A percentile compares a stretch with the other conserved stretches of the same genome.
Evolutionary conservation across 306 rosid genomes (phyloP).

Genomic region (Quercus agrifolia): DNA sequence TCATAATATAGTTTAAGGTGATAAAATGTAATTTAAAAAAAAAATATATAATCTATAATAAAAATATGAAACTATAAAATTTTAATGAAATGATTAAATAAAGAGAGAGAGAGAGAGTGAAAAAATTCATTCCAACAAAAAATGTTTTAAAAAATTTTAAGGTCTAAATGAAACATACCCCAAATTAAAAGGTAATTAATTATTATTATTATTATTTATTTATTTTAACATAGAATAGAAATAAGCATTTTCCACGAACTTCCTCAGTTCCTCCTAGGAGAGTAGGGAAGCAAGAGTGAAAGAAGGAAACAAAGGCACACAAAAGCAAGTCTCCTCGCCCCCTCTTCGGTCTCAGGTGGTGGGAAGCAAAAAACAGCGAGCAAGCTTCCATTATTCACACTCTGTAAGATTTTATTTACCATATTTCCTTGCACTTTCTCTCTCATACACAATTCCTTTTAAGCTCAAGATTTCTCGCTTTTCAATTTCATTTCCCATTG

Average conservation of each 20-base stretch:
- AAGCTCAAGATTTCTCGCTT: neutral
- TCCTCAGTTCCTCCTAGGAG: neutral
- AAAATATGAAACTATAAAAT: too few species aligned
- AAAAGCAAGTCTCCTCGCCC: neutral
- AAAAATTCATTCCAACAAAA: too few species aligned
- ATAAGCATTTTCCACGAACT: neutral
- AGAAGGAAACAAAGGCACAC: neutral
- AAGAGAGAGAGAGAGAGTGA: too few species aligned
- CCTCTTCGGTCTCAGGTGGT: slow-evolving; percentile 2
- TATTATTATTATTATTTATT: neutral
- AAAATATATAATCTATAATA: too few species aligned
- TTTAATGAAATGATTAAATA: too few species aligned
- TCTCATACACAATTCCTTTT: neutral
- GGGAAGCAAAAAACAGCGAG: neutral
- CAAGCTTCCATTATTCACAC: neutral
- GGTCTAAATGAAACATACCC: too few species aligned
- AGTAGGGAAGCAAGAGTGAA: neutral
- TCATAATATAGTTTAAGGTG: too few species aligned
- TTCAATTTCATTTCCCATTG: neutral
- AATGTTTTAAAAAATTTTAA: too few species aligned
- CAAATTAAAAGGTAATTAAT: too few species aligned
- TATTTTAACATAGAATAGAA: neutral
- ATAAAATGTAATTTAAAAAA: too few species aligned
- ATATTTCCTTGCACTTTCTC: neutral
- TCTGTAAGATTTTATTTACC: slow-evolving; percentile 1